Evolutionary conservation across 73 alveolate genomes (phyloP).

Genomic region (Tetrahymena borealis): DNA sequence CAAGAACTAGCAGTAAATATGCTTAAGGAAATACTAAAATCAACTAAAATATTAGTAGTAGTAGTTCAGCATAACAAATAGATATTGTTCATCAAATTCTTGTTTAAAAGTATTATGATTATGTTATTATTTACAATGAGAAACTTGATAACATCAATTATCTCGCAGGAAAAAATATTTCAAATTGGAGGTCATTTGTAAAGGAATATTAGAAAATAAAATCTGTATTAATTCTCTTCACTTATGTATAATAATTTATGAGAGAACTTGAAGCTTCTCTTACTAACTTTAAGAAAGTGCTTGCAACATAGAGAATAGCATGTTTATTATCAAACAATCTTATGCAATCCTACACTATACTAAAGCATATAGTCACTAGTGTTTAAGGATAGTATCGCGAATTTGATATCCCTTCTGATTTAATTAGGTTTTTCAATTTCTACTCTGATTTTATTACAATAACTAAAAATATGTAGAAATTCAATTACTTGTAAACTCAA

Average conservation of each 20-base stretch:
- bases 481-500: background rate
- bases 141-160: background rate
- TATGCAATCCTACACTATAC: background rate
- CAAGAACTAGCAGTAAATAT: background rate
- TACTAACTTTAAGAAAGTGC: background rate
- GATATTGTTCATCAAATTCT: background rate
- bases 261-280: background rate
- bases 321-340: background rate
- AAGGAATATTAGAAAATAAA: background rate
- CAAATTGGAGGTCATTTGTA: background rate
- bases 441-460: background rate
- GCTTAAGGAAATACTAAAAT: no score
- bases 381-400: background rate
- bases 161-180: background rate
- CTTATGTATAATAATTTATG: background rate
- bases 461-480: background rate
- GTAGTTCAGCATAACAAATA: no score
- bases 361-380: background rate
- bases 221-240: background rate
- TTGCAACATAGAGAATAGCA: background rate
- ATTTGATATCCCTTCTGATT: background rate
- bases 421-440: background rate
- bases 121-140: background rate
- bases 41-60: no score
- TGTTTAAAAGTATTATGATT: background rate